Evolutionary conservation across 768 basidiomycete species (phyloP).

Genomic region (Boletus subcaerulescens): DNA sequence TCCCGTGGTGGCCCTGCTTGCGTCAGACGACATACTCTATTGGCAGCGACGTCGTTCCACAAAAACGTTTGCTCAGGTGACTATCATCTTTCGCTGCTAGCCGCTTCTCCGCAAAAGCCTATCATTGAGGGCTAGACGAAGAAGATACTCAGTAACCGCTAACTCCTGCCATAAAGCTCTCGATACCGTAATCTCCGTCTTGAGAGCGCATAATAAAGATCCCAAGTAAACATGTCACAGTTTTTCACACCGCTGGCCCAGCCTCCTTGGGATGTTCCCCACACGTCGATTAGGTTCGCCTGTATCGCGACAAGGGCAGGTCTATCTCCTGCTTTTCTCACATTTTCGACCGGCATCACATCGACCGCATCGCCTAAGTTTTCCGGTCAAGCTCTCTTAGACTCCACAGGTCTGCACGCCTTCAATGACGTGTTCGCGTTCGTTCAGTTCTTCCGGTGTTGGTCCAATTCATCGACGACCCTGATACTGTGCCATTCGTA

Average conservation of each 20-base stretch:
- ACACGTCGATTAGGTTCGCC: constrained; percentile 12
- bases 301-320: background rate
- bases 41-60: background rate
- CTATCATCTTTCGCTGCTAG: constrained; percentile 19
- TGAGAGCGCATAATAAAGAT: constrained; percentile 17
- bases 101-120: constrained; percentile 34
- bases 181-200: constrained; percentile 36
- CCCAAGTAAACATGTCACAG: constrained; percentile 10
- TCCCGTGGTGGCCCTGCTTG: constrained; percentile 11
- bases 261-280: background rate
- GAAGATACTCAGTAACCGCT: constrained; percentile 19
- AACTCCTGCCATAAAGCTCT: constrained; percentile 22
- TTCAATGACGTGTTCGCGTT: constrained; percentile 14
- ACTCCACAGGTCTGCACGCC: constrained; percentile 1
- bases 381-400: background rate
- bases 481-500: constrained; percentile 9
- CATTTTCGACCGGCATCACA: constrained; percentile 1
- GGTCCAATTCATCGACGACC: constrained; percentile 21
- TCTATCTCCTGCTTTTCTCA: constrained; percentile 6
- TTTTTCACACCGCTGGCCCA: background rate
- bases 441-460: constrained; percentile 10
- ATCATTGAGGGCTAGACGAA: constrained; percentile 27
- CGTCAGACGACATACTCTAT: background rate
- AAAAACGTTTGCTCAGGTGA: constrained; percentile 1
- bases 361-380: constrained; percentile 6